A percentile compares a stretch with the other conserved stretches of the same genome.
These are phyloP conservation scores for Pholiota adiposa DNA, from an alignment of 1,284 basidiomycete species.

Conservation along the genomic window DNA sequence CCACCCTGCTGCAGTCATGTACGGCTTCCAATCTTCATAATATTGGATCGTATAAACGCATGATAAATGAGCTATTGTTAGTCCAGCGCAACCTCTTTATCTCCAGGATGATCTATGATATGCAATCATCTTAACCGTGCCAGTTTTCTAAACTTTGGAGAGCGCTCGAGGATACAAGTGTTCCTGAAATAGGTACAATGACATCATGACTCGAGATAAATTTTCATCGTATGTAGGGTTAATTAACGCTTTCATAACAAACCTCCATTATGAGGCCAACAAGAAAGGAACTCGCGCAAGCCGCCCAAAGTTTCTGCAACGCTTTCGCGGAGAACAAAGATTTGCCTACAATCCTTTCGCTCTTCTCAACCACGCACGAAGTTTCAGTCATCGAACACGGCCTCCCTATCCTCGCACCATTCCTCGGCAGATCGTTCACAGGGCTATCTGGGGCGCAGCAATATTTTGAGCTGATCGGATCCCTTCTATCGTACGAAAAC, in stretches of 20 bases:
- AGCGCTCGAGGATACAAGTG: no score
- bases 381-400: conserved; percentile 60
- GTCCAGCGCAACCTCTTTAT: no score
- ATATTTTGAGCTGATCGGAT: conserved; percentile 56
- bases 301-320: conserved; percentile 54
- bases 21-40: no score
- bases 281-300: conserved; percentile 41
- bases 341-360: conserved; percentile 45
- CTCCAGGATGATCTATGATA: no score
- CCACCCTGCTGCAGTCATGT: no score
- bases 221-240: neutral
- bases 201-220: neutral
- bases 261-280: conserved; percentile 20
- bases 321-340: conserved; percentile 52
- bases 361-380: conserved; percentile 53
- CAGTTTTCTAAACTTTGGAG: no score
- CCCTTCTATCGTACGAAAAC: conserved; percentile 46
- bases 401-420: conserved; percentile 57
- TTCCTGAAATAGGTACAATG: neutral
- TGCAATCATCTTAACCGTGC: no score
- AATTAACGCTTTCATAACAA: neutral
- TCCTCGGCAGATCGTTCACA: conserved; percentile 55
- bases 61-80: neutral
- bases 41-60: no score
- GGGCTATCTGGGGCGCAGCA: conserved; percentile 46